phyloP scores from a whole-genome alignment of 345 rosid species.

The Luvunga scandens region DNA sequence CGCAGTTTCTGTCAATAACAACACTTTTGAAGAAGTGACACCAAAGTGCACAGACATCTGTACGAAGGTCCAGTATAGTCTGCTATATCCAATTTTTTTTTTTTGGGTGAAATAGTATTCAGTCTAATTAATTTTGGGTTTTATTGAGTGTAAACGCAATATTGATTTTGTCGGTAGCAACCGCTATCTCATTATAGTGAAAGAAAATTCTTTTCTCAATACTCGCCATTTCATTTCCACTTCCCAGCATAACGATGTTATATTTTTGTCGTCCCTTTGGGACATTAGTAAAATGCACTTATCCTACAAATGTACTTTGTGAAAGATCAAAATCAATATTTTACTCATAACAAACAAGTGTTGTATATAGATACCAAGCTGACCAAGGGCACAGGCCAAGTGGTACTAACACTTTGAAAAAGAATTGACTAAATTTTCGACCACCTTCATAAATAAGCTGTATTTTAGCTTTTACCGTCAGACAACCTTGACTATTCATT shows the following conservation, averaged over 20 bases:
- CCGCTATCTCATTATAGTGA: not conserved
- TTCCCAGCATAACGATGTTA: not conserved
- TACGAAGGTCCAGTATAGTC: conserved; percentile 24
- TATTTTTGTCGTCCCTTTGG: too few species aligned
- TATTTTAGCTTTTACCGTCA: too few species aligned
- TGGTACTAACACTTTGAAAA: not conserved
- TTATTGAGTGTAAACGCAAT: conserved; percentile 33
- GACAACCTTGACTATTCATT: too few species aligned
- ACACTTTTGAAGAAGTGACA: conserved; percentile 15
- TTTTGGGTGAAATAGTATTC: conserved; percentile 15
- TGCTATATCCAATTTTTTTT: conserved; percentile 4
- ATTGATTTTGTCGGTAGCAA: conserved; percentile 18
- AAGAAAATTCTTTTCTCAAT: not conserved
- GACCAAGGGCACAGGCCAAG: too few species aligned
- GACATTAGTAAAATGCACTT: not conserved
- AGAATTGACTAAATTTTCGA: not conserved
- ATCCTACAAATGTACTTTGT: too few species aligned
- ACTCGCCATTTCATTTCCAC: not conserved
- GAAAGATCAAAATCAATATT: not conserved
- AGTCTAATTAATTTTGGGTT: conserved; percentile 15
- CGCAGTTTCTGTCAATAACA: conserved; percentile 35
- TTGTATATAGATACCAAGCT: not conserved
- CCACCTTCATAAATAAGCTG: too few species aligned
- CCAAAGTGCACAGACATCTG: conserved; percentile 39
- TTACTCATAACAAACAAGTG: not conserved